Conservation (phyloP, 768 basidiomycete species). For the Mrakia frigida region DNA sequence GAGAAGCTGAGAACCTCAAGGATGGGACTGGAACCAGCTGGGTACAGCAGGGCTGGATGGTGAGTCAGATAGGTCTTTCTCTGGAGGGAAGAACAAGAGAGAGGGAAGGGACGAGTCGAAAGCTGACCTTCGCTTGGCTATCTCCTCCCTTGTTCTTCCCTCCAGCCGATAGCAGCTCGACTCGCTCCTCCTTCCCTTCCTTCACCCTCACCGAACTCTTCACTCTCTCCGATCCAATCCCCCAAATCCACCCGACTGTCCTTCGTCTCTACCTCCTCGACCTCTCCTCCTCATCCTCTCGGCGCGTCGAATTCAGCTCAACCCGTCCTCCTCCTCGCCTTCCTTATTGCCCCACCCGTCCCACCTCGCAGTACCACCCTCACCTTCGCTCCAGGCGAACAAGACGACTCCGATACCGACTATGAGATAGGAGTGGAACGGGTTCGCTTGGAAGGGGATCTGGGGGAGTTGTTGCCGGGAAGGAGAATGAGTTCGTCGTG, state of each 20-base stretch:
- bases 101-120: not conserved
- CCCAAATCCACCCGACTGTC: no score
- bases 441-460: not conserved
- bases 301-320: not conserved
- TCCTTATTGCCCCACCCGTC: not conserved
- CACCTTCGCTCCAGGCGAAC: not conserved
- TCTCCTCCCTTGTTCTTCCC: not conserved
- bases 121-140: not conserved
- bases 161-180: not conserved
- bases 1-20: not conserved
- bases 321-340: not conserved
- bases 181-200: not conserved
- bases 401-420: not conserved
- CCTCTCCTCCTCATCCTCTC: not conserved
- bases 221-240: not conserved
- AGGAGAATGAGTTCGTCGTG: no score
- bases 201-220: not conserved
- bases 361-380: not conserved
- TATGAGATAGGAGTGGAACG: not conserved
- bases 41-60: not conserved
- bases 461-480: not conserved
- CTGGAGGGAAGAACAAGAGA: no score
- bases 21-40: not conserved
- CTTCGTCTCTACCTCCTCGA: not conserved
- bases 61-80: not conserved